Evolutionary conservation across 495 filamentous ascomycete genomes (phyloP).

Genomic region (Lasiosphaeriaceae sp.): DNA sequence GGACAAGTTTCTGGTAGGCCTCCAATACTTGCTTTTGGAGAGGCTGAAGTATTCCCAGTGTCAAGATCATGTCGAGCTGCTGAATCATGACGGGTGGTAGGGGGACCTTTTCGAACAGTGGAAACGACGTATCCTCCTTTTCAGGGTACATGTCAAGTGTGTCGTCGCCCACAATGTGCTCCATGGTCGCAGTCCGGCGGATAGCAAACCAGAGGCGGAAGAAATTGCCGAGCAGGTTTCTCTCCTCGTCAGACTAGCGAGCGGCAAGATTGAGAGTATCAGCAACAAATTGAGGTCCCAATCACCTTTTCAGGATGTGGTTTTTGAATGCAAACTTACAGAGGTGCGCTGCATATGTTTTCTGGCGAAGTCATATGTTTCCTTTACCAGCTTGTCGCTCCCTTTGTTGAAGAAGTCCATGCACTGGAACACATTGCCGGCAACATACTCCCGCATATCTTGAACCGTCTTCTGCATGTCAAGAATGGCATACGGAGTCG

Average conservation of each 20-base stretch:
- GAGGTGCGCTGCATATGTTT: slow-evolving; percentile 8
- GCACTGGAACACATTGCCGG: slow-evolving; percentile 3
- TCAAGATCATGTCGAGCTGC: slow-evolving; percentile 37
- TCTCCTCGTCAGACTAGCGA: slow-evolving; percentile 21
- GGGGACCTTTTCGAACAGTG: slow-evolving; percentile 33
- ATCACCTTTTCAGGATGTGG: not conserved
- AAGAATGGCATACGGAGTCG: slow-evolving; percentile 18
- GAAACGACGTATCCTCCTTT: slow-evolving; percentile 25
- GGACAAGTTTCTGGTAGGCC: slow-evolving; percentile 33
- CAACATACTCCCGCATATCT: slow-evolving; percentile 13
- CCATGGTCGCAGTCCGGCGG: slow-evolving; percentile 33
- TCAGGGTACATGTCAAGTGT: slow-evolving; percentile 31
- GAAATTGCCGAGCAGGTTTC: slow-evolving; percentile 26
- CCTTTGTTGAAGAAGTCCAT: slow-evolving; percentile 10
- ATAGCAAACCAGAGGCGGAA: slow-evolving; percentile 35
- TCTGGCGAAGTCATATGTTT: slow-evolving; percentile 19
- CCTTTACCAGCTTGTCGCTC: slow-evolving; percentile 14
- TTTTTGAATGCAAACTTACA: not conserved
- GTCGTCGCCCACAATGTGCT: slow-evolving; percentile 33
- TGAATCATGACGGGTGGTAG: slow-evolving; percentile 40
- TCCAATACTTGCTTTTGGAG: slow-evolving; percentile 34
- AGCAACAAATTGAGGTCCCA: too few relatives aligned
- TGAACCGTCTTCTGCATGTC: slow-evolving; percentile 12
- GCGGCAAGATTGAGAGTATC: too few relatives aligned
- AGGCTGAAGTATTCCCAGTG: slow-evolving; percentile 27